Conservation (phyloP, 2,329 filamentous ascomycete species). For the Nemania sp. region DNA sequence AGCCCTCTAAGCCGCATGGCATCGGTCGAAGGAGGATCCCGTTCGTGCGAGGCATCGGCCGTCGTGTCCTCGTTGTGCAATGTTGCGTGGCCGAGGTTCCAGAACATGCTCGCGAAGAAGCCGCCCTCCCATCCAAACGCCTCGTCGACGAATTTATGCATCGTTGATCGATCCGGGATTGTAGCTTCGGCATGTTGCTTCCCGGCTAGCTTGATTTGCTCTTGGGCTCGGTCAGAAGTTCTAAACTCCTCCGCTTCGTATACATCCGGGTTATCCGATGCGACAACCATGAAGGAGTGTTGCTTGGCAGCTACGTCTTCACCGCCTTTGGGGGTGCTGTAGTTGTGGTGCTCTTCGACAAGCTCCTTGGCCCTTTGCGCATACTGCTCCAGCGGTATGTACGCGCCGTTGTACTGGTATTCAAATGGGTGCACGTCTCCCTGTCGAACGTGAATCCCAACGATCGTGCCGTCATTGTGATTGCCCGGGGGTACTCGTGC, state of each 20-base stretch:
- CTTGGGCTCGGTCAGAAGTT: slow-evolving; percentile 65
- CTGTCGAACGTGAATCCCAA: slow-evolving; percentile 79
- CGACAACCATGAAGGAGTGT: slow-evolving; percentile 62
- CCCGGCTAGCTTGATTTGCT: slow-evolving; percentile 74
- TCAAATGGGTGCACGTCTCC: slow-evolving; percentile 79
- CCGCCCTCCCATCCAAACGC: slow-evolving; percentile 86
- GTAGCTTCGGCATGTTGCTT: slow-evolving; percentile 54
- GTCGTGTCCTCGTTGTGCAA: slow-evolving; percentile 43
- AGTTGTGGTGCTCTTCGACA: slow-evolving; percentile 54
- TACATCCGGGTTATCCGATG: slow-evolving; percentile 80
- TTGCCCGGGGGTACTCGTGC: slow-evolving; percentile 47
- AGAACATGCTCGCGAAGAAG: slow-evolving; percentile 82
- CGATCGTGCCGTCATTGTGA: slow-evolving; percentile 54
- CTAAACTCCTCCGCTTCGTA: slow-evolving; percentile 67
- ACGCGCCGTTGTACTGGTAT: slow-evolving; percentile 74
- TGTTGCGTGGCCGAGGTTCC: slow-evolving; percentile 66
- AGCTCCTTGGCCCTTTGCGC: slow-evolving; percentile 60
- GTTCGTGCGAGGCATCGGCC: slow-evolving; percentile 40
- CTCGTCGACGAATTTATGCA: slow-evolving; percentile 72
- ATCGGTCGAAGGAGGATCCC: slow-evolving; percentile 48
- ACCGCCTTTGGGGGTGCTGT: slow-evolving; percentile 40
- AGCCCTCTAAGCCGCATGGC: slow-evolving; percentile 72
- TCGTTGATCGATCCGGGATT: slow-evolving; percentile 50
- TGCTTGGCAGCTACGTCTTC: slow-evolving; percentile 44
- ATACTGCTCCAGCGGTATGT: slow-evolving; percentile 75